Conservation (phyloP, 345 rosid species). For the Populus euphratica region DNA sequence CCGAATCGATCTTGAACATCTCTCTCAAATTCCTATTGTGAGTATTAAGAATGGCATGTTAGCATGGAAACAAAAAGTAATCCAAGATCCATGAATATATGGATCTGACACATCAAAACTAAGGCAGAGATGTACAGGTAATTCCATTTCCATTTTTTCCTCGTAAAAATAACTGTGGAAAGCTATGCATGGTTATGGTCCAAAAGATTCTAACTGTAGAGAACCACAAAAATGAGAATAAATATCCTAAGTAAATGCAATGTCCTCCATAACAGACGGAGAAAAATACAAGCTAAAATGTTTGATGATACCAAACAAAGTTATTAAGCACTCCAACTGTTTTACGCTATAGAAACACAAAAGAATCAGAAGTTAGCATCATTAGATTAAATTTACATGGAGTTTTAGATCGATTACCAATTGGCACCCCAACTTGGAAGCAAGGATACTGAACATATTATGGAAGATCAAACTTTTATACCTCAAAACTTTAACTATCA, state of each 20-base stretch:
- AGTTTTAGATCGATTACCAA: too few species aligned
- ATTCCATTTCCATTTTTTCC: not conserved
- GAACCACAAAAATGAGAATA: not conserved
- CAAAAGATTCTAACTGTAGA: not conserved
- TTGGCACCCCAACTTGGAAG: not conserved
- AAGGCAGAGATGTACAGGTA: not conserved
- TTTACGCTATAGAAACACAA: too few species aligned
- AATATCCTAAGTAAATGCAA: too few species aligned
- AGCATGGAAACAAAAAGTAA: slow-evolving; percentile 11
- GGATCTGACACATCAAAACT: not conserved
- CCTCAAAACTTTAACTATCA: too few species aligned
- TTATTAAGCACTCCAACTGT: too few species aligned
- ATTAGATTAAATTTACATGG: too few species aligned
- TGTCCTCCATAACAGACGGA: too few species aligned
- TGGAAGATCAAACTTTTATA: too few species aligned
- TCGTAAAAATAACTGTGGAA: not conserved
- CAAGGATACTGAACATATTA: not conserved
- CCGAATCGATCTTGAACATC: slow-evolving; percentile 98
- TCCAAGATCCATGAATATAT: slow-evolving; percentile 6
- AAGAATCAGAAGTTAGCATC: too few species aligned
- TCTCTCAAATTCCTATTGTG: slow-evolving; percentile 82
- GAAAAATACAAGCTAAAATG: too few species aligned
- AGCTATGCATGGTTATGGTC: not conserved
- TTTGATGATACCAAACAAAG: too few species aligned
- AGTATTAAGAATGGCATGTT: slow-evolving; percentile 14